Evolutionary conservation across 345 rosid genomes (phyloP), one percentile per base, ranked within the genome.

Genomic region (Salix koriyanagi): DNA sequence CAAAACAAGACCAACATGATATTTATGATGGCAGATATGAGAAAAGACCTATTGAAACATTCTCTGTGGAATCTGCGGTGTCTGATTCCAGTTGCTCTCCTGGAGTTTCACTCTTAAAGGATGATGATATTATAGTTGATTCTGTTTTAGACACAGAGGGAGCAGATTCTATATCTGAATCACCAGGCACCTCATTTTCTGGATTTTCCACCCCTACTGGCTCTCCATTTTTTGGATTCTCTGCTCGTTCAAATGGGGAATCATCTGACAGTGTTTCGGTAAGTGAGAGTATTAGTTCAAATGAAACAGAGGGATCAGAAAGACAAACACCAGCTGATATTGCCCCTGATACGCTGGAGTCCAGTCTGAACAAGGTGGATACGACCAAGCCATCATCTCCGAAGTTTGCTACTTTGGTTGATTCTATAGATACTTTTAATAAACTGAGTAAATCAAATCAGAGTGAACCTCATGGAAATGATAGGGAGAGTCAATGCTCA

Each of bases 261-360:
- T 90, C 91, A 44, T 87, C 94, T 85, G 99, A 94, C 72, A 92
- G 92, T 73, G 81, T 56, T 85, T 96, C 94, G 65, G 78, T 83
- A 67, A 79, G 89, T 69, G 94, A 86, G 84, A 90, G 95, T 82
- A 74, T 84, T 66, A 77, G 87, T 82, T 89, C 97, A 41, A 82
- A 86, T 82, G 98, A 90, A 79, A 61, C 89, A 42, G 89, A 87
- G 79, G 87, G 81, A 69, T 76, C 82, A 23, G 91, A 89, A 67
- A 77, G 80, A 42, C 76, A 77, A 37, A 72, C 67, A 19, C 79
- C 85, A 76, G 81, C 83, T 80, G 84, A 79, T 83, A 77, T 61
- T 76, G 80, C 79, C 25, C 74, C 71, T 74, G 87, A 85, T 77
- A 68, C 50, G 67, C 84, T 71, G 37, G 88, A 79, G 74, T 77